phyloP scores from a whole-genome alignment of 2,329 filamentous ascomycete genomes.

The Aaosphaeria pasadenensis region DNA sequence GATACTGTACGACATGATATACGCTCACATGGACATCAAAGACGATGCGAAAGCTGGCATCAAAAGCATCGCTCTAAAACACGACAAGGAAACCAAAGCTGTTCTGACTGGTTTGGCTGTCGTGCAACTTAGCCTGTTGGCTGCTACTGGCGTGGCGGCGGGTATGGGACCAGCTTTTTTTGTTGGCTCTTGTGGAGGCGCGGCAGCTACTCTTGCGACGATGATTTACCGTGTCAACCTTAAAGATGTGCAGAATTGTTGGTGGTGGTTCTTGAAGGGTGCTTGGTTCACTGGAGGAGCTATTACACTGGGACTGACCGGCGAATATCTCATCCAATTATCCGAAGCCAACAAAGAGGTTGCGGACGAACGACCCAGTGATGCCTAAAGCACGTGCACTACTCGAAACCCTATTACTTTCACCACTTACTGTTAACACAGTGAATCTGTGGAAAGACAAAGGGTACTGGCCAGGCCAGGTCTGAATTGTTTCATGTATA shows the following conservation, averaged over 20 bases:
- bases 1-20: constrained; percentile 87
- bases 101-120: constrained; percentile 69
- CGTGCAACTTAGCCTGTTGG: constrained; percentile 67
- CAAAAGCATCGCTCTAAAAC: constrained; percentile 81
- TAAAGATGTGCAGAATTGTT: constrained; percentile 57
- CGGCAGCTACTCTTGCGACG: constrained; percentile 51
- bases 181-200: constrained; percentile 56
- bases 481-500: constrained; percentile 6
- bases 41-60: constrained; percentile 85
- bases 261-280: constrained; percentile 64
- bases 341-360: constrained; percentile 6
- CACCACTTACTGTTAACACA: no score
- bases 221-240: constrained; percentile 61
- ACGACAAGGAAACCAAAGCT: constrained; percentile 73
- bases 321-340: constrained; percentile 48
- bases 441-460: no score
- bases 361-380: no score
- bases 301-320: constrained; percentile 54
- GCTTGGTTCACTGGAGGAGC: constrained; percentile 61
- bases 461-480: no score
- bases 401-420: no score
- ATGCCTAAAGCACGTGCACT: no score
- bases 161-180: constrained; percentile 60
- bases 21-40: constrained; percentile 87
- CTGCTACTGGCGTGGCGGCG: constrained; percentile 63